Conservation (phyloP, 2,329 filamentous ascomycete genomes). For the Colletotrichum salicis region DNA sequence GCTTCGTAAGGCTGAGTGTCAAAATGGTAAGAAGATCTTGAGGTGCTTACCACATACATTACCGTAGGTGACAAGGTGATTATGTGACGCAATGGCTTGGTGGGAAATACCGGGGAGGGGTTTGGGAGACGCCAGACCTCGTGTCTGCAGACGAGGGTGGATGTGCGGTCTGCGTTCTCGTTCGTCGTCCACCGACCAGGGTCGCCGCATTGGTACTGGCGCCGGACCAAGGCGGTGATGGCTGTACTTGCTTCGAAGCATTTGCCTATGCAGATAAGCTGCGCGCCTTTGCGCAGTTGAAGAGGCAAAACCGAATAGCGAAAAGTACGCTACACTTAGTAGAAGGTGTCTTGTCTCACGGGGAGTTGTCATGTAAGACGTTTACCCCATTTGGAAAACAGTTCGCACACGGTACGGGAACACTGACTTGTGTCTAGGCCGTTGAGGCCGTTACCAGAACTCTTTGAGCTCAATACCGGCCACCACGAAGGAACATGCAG, state of each 20-base stretch:
- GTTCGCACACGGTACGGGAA: background rate
- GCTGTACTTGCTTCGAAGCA: slow-evolving; percentile 10
- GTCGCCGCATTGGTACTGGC: slow-evolving; percentile 21
- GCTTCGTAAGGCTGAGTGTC: slow-evolving; percentile 26
- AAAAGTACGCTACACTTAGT: background rate
- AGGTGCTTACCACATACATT: slow-evolving; percentile 26
- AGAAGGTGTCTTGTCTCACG: background rate
- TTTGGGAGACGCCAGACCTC: slow-evolving; percentile 11
- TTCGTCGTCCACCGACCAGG: slow-evolving; percentile 12
- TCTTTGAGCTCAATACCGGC: background rate
- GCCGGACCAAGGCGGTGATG: slow-evolving; percentile 29
- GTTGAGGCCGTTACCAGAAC: background rate
- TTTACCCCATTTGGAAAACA: slow-evolving; percentile 20
- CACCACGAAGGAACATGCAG: slow-evolving; percentile 24
- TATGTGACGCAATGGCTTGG: slow-evolving; percentile 28
- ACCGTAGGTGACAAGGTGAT: slow-evolving; percentile 8
- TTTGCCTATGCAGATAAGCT: slow-evolving; percentile 18
- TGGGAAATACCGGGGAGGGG: slow-evolving; percentile 15
- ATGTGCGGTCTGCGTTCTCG: slow-evolving; percentile 11
- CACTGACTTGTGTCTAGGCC: slow-evolving; percentile 6
- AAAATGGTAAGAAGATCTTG: background rate
- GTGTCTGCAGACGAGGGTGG: slow-evolving; percentile 23
- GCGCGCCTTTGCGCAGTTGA: background rate
- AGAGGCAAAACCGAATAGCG: background rate
- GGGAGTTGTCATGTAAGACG: background rate